Conservation (phyloP, 352 stramenopile genomes). For the Paralagenidium karlingii region DNA sequence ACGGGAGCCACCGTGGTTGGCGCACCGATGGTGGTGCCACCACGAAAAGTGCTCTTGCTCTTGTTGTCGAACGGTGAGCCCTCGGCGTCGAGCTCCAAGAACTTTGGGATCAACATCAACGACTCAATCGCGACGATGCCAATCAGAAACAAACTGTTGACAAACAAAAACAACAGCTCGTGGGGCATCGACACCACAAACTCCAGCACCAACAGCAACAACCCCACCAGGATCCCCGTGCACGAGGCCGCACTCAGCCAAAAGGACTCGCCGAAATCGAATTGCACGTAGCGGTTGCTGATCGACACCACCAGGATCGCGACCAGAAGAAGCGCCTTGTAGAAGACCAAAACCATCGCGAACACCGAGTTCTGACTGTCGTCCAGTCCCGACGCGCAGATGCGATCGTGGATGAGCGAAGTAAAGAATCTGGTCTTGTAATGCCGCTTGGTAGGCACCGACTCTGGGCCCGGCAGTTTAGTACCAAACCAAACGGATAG, state of each 20-base stretch:
- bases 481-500: too few species aligned
- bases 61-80: too few species aligned
- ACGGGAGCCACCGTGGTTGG: too few species aligned
- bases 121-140: not conserved
- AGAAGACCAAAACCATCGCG: slow-evolving; percentile 33
- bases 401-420: too few species aligned
- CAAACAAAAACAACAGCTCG: slow-evolving; percentile 30
- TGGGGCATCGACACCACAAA: slow-evolving; percentile 27
- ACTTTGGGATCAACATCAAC: not conserved
- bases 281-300: slow-evolving; percentile 43
- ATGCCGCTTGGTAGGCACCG: too few species aligned
- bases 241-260: slow-evolving; percentile 42
- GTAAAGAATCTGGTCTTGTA: too few species aligned
- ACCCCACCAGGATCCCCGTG: too few species aligned
- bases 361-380: slow-evolving; percentile 52
- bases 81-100: not conserved
- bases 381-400: too few species aligned
- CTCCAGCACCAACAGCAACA: slow-evolving; percentile 35
- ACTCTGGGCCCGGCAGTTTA: too few species aligned
- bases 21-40: too few species aligned
- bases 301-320: slow-evolving; percentile 32
- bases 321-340: slow-evolving; percentile 34
- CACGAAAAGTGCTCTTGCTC: too few species aligned
- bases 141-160: slow-evolving; percentile 1
- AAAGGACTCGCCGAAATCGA: slow-evolving; percentile 49